Conservation (phyloP, 768 basidiomycete species). For the Russula earlei region DNA sequence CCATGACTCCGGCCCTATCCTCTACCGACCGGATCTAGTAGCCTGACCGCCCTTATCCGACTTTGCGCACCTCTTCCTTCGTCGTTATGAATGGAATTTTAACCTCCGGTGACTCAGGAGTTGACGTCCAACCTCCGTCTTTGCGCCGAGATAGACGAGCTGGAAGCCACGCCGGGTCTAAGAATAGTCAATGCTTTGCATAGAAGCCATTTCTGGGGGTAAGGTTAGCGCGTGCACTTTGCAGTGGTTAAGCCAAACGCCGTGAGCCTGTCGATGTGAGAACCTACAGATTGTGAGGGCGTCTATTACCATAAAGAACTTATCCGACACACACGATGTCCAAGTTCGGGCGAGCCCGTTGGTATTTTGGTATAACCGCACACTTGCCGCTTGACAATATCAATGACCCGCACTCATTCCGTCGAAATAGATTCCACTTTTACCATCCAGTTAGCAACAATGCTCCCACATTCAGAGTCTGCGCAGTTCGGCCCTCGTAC, state of each 20-base stretch:
- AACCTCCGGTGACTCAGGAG: neutral
- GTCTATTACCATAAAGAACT: neutral
- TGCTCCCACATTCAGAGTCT: neutral
- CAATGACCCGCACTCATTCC: neutral
- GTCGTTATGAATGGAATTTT: slow-evolving; percentile 6
- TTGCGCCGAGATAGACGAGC: neutral
- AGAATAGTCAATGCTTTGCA: neutral
- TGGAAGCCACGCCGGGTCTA: neutral
- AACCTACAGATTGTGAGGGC: neutral
- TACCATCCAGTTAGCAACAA: neutral
- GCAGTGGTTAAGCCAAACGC: neutral
- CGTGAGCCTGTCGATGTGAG: neutral
- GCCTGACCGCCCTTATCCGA: slow-evolving; percentile 4
- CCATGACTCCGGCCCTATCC: neutral
- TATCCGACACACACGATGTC: neutral
- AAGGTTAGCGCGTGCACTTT: neutral
- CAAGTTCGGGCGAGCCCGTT: neutral
- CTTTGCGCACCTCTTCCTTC: slow-evolving; percentile 3
- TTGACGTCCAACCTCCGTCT: neutral
- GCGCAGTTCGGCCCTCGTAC: neutral
- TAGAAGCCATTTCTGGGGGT: neutral
- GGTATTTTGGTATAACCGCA: slow-evolving; percentile 12
- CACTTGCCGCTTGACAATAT: slow-evolving; percentile 8
- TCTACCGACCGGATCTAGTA: slow-evolving; percentile 1
- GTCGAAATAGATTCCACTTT: neutral